Evolutionary conservation across 495 filamentous ascomycete genomes (phyloP).

Genomic region (Ramalina peruviana): DNA sequence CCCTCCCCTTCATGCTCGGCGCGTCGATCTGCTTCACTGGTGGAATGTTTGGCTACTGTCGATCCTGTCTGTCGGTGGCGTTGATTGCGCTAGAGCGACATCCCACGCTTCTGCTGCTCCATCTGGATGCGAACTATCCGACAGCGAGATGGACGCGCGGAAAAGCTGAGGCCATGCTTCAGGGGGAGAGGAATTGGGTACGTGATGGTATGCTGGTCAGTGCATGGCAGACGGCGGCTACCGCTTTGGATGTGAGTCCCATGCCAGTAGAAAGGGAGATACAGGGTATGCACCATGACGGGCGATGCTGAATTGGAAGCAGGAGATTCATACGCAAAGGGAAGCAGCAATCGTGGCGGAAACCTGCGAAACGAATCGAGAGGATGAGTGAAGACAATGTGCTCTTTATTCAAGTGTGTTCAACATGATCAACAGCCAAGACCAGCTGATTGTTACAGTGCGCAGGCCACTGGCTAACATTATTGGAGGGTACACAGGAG

Average conservation of each 20-base stretch:
- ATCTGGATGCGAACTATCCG: background rate
- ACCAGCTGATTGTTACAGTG: too few relatives aligned
- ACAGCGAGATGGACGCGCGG: background rate
- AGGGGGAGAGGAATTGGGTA: background rate
- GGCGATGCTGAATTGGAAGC: background rate
- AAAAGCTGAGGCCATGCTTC: background rate
- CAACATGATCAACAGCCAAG: too few relatives aligned
- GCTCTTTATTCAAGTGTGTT: too few relatives aligned
- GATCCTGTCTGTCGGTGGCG: background rate
- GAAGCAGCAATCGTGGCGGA: conserved; percentile 1
- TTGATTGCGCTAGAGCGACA: background rate
- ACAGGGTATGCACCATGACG: background rate
- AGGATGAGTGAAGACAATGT: too few relatives aligned
- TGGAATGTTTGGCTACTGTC: background rate
- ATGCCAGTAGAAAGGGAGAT: background rate
- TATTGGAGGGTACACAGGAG: too few relatives aligned
- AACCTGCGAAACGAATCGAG: background rate
- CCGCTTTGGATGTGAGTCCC: conserved; percentile 1
- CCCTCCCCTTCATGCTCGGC: conserved; percentile 1
- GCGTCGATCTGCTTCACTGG: background rate
- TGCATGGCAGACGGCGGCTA: background rate
- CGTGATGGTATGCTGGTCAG: conserved; percentile 2
- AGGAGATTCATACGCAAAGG: background rate
- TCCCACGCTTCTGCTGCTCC: background rate
- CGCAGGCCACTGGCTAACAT: too few relatives aligned